These are phyloP conservation scores for Geosiphon pyriformis DNA, from an alignment of 192 early-diverging fungal genomes.

Conservation along the genomic window DNA sequence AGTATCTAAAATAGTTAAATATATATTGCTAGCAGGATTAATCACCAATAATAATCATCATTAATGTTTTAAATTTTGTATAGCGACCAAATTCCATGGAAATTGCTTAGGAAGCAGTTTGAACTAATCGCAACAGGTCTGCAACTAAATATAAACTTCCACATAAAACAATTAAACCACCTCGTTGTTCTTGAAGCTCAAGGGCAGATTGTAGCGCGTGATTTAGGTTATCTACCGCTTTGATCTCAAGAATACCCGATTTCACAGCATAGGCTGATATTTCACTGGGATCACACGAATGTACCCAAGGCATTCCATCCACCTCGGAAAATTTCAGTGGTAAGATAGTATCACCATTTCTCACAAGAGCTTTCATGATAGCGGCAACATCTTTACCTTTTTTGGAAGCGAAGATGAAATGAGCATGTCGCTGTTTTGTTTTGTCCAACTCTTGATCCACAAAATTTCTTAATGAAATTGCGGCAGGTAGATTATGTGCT, in stretches of 20 bases:
- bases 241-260: constrained; percentile 17
- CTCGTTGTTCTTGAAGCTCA: constrained; percentile 23
- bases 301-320: constrained; percentile 86
- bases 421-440: constrained; percentile 31
- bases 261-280: constrained; percentile 35
- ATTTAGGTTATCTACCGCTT: constrained; percentile 30
- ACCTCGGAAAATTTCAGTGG: constrained; percentile 70
- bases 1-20: too few relatives aligned
- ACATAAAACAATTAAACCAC: constrained; percentile 62
- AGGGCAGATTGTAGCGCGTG: constrained; percentile 38
- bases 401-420: constrained; percentile 78
- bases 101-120: too few relatives aligned
- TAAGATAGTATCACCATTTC: constrained; percentile 55
- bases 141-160: constrained; percentile 87
- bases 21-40: too few relatives aligned
- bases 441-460: constrained; percentile 40
- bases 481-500: constrained; percentile 82
- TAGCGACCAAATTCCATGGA: too few relatives aligned
- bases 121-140: constrained; percentile 63
- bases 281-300: constrained; percentile 42
- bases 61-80: too few relatives aligned
- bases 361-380: constrained; percentile 56
- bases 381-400: constrained; percentile 58
- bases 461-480: constrained; percentile 58
- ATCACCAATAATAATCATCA: too few relatives aligned